Conservation (phyloP, 1,284 basidiomycete genomes). For the Cystobasidiaceae sp. region DNA sequence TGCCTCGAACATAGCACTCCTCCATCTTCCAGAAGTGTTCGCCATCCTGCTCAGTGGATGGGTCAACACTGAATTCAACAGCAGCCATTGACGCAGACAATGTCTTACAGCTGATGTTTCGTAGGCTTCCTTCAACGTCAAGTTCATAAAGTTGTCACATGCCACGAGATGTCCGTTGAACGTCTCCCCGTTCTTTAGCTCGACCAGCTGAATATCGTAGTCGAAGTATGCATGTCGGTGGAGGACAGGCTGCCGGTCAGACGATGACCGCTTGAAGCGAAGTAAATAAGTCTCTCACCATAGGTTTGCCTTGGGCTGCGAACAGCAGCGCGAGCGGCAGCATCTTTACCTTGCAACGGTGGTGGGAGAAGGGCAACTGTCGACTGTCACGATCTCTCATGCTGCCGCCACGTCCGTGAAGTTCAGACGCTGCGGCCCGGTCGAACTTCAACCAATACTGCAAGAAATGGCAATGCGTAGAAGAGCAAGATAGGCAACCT, state of each 20-base stretch:
- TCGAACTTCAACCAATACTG: too few relatives aligned
- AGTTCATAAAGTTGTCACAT: conserved; percentile 99
- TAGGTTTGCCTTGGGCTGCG: conserved; percentile 71
- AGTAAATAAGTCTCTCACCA: conserved; percentile 56
- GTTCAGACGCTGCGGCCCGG: too few relatives aligned
- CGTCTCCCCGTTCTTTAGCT: conserved; percentile 98
- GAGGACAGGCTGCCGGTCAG: not conserved
- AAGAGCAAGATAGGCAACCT: too few relatives aligned
- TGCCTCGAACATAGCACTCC: conserved; percentile 96
- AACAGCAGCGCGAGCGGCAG: conserved; percentile 58
- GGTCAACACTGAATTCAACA: not conserved
- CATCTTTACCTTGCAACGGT: too few relatives aligned
- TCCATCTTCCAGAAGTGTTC: conserved; percentile 98
- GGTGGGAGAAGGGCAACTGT: too few relatives aligned
- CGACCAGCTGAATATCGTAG: conserved; percentile 70
- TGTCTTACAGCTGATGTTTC: conserved; percentile 71
- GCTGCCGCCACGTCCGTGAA: too few relatives aligned
- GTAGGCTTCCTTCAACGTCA: conserved; percentile 94
- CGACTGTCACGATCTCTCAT: too few relatives aligned
- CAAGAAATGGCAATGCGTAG: too few relatives aligned
- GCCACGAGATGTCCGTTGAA: conserved; percentile 98
- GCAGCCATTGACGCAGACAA: not conserved
- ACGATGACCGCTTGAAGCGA: not conserved
- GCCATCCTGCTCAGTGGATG: conserved; percentile 57
- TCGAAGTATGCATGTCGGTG: not conserved